These are phyloP conservation scores for Mycena sanguinolenta DNA, from an alignment of 768 basidiomycete species.

Conservation along the genomic window DNA sequence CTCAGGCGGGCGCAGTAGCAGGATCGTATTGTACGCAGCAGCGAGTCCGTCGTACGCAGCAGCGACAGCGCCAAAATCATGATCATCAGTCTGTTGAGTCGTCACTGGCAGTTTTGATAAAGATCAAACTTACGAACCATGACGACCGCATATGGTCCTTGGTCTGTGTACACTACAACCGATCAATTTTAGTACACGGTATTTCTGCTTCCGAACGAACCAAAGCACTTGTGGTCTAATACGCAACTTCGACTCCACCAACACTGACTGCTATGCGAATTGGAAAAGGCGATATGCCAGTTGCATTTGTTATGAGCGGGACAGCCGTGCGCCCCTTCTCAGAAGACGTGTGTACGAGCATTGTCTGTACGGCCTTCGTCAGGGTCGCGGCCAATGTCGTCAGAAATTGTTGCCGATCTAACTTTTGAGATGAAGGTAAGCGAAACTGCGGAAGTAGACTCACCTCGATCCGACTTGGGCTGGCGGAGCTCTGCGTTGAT, in stretches of 20 bases:
- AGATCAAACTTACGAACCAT: not conserved
- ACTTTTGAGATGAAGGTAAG: not conserved
- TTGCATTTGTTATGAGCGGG: slow-evolving; percentile 83
- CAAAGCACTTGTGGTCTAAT: not conserved
- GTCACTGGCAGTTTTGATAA: no score
- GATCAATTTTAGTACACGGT: slow-evolving; percentile 3
- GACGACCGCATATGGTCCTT: not conserved
- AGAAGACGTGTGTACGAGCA: slow-evolving; percentile 84
- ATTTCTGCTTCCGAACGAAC: not conserved
- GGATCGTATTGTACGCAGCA: not conserved
- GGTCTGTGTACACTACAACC: slow-evolving; percentile 5
- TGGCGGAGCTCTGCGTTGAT: slow-evolving; percentile 86
- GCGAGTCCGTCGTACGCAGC: not conserved
- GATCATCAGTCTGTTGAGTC: no score
- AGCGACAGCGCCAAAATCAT: not conserved
- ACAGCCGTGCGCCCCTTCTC: slow-evolving; percentile 81
- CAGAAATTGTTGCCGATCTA: slow-evolving; percentile 67
- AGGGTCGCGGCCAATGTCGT: slow-evolving; percentile 71
- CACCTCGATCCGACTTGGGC: slow-evolving; percentile 74
- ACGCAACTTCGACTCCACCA: slow-evolving; percentile 70
- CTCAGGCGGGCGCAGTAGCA: not conserved
- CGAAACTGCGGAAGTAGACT: not conserved
- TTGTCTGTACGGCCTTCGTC: slow-evolving; percentile 74
- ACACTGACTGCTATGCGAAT: slow-evolving; percentile 77
- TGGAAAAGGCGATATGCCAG: slow-evolving; percentile 86